Conservation (phyloP, 1,139 yeast species). For the Geotrichum macrosporum region DNA sequence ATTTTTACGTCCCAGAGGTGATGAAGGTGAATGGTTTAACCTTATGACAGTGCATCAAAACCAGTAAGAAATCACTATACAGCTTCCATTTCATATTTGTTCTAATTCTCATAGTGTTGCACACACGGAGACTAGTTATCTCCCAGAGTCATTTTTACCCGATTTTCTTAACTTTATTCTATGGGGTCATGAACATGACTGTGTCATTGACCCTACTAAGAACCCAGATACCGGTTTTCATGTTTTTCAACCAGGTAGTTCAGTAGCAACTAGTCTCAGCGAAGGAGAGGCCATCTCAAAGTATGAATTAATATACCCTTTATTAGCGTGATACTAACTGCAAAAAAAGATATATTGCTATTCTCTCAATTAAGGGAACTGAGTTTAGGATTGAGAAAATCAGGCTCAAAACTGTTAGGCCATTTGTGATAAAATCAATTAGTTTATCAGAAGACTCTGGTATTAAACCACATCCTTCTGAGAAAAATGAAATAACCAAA, state of each 20-base stretch:
- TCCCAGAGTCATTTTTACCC: conserved; percentile 84
- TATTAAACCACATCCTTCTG: conserved; percentile 60
- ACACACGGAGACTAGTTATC: conserved; percentile 72
- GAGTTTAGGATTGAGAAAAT: conserved; percentile 62
- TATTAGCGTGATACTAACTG: too few species aligned
- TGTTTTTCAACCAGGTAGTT: conserved; percentile 89
- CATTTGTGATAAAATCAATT: conserved; percentile 71
- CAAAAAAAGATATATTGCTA: conserved; percentile 45
- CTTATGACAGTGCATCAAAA: conserved; percentile 91
- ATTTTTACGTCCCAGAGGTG: conserved; percentile 64
- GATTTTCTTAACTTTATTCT: conserved; percentile 71
- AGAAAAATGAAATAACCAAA: conserved; percentile 56
- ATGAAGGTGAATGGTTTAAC: conserved; percentile 67
- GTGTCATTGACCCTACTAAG: conserved; percentile 64
- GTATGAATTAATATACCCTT: conserved; percentile 31
- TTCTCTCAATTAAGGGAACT: conserved; percentile 58
- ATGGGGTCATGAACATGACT: conserved; percentile 99
- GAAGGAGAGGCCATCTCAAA: conserved; percentile 81
- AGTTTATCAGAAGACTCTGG: conserved; percentile 50
- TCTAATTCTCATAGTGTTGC: conserved; percentile 44
- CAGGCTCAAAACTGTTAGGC: conserved; percentile 69
- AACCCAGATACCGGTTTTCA: conserved; percentile 69
- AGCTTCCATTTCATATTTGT: conserved; percentile 26
- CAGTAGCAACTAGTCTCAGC: conserved; percentile 84
- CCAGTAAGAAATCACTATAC: conserved; percentile 33